Percentiles rank a stretch among this genome's conserved stretches.
These are phyloP conservation scores for Asterochloris erici DNA, from an alignment of 139 green algal genomes.

Conservation along the genomic window DNA sequence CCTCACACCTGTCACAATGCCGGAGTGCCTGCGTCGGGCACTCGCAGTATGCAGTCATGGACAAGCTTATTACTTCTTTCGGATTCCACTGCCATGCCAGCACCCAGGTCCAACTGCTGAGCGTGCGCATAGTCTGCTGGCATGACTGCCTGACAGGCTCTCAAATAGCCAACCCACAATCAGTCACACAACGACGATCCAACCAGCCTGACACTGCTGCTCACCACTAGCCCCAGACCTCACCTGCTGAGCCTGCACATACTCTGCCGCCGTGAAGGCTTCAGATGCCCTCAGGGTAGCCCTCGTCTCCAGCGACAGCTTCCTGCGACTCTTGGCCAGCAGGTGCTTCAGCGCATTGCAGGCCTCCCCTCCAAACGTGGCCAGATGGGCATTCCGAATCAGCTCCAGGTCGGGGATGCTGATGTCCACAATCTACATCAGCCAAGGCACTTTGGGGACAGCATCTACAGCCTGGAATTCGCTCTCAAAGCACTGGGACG, in stretches of 20 bases:
- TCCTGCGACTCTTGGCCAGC: background rate
- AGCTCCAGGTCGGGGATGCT: constrained; percentile 67
- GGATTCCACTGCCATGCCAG: background rate
- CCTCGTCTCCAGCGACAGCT: constrained; percentile 55
- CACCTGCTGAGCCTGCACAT: constrained; percentile 33
- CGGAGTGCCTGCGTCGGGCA: too few relatives aligned
- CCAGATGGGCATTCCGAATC: constrained; percentile 53
- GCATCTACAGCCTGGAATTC: background rate
- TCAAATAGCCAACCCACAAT: constrained; percentile 2
- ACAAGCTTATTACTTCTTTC: too few relatives aligned
- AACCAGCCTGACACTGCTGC: background rate
- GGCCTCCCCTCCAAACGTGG: constrained; percentile 55
- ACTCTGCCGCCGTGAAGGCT: constrained; percentile 47
- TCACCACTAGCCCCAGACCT: background rate
- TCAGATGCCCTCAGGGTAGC: constrained; percentile 32
- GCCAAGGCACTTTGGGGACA: background rate
- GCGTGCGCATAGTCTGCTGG: constrained; percentile 49
- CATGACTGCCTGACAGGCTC: constrained; percentile 30
- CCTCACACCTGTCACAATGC: too few relatives aligned
- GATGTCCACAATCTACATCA: constrained; percentile 34
- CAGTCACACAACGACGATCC: too few relatives aligned
- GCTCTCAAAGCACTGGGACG: background rate
- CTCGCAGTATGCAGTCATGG: too few relatives aligned
- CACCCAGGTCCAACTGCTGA: background rate
- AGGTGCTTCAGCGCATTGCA: constrained; percentile 8